A percentile compares a stretch with the other conserved stretches of the same genome.
Evolutionary conservation across 1,284 basidiomycete genomes (phyloP).

Genomic region (Cutaneotrichosporon sp.): DNA sequence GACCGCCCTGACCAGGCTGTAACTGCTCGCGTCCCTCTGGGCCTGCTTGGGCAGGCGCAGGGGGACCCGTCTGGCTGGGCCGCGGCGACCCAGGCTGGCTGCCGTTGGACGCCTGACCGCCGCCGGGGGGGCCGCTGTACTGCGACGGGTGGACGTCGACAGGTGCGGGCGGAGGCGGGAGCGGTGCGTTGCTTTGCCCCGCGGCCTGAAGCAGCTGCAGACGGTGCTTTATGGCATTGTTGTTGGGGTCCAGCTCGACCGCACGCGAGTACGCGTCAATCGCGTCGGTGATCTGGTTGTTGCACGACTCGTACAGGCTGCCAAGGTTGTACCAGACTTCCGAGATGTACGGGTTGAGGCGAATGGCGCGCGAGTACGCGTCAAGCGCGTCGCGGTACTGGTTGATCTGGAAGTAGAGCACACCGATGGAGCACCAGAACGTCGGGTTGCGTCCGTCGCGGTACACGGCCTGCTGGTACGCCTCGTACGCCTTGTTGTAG

Average conservation of each 20-base stretch:
- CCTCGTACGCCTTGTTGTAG: conserved; percentile 99
- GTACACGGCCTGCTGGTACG: conserved; percentile 98
- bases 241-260: conserved; percentile 78
- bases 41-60: not conserved
- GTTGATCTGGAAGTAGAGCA: conserved; percentile 99
- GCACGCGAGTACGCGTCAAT: conserved; percentile 96
- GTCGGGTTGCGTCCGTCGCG: conserved; percentile 97
- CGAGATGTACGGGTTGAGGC: conserved; percentile 97
- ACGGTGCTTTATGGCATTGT: conserved; percentile 70
- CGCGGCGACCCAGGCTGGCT: conserved; percentile 29
- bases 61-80: conserved; percentile 16
- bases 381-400: conserved; percentile 97
- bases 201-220: conserved; percentile 71
- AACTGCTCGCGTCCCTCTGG: conserved; percentile 12
- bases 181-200: conserved; percentile 68
- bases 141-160: conserved; percentile 94
- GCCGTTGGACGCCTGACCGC: conserved; percentile 16
- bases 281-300: conserved; percentile 97
- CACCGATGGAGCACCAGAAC: conserved; percentile 99
- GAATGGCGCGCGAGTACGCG: conserved; percentile 95
- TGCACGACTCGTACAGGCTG: conserved; percentile 94
- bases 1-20: conserved; percentile 15
- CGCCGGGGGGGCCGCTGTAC: conserved; percentile 55
- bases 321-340: conserved; percentile 99
- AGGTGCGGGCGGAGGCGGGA: conserved; percentile 77